Conservation (phyloP, 306 rosid species). For the Clitoria ternatea region DNA sequence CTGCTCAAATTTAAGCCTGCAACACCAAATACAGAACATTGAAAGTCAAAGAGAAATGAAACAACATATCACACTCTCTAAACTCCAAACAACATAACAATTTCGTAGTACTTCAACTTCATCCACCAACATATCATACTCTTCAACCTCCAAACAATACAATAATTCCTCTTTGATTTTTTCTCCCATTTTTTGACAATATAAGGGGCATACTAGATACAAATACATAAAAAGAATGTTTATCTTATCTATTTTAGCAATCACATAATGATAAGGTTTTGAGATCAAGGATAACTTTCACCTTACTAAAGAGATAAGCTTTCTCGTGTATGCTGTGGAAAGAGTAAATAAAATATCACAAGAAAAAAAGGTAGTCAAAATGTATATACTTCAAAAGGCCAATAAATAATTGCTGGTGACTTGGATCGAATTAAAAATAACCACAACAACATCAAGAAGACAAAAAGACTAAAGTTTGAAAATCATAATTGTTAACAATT, state of each 20-base stretch:
- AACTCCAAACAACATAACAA: neutral
- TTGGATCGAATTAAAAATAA: neutral
- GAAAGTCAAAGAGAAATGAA: neutral
- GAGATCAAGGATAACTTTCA: conserved; percentile 71
- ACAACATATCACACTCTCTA: neutral
- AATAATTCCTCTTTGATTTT: too few relatives aligned
- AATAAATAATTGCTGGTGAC: conserved; percentile 6
- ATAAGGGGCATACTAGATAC: too few relatives aligned
- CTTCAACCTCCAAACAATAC: too few relatives aligned
- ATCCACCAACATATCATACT: too few relatives aligned
- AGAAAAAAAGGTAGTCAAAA: conserved; percentile 49
- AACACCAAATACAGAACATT: neutral
- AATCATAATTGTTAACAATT: neutral
- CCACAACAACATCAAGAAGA: neutral
- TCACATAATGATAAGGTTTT: conserved; percentile 17
- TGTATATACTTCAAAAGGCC: conserved; percentile 2
- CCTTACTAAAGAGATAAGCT: conserved; percentile 95
- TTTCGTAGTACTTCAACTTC: neutral
- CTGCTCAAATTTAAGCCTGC: conserved; percentile 52
- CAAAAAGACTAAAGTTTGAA: neutral
- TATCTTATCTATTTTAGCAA: neutral
- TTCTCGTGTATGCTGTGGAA: conserved; percentile 85
- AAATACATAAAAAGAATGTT: conserved; percentile 11
- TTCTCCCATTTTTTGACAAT: too few relatives aligned
- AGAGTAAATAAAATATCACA: conserved; percentile 73